Evolutionary conservation across 805 yeast species (phyloP), one percentile per base, ranked within the genome.

Genomic region (Gaillardinia entomophila): DNA sequence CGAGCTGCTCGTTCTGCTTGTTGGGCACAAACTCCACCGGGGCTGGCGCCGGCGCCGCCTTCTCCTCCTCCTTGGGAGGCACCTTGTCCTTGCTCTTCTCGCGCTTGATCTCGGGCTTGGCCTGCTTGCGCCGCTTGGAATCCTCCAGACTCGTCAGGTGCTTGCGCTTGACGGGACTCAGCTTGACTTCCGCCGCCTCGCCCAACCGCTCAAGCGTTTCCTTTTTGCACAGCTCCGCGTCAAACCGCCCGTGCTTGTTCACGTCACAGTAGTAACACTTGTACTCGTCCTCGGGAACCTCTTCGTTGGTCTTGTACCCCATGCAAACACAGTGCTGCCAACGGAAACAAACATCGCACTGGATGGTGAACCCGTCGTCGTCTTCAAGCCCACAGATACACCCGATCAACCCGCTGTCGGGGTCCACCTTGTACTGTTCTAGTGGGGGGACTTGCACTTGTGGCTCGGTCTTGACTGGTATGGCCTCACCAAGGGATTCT

Each of bases 291-390:
- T 87, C 96, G 0, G 96, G 96, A 0, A 79, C 94, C 31, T 82
- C 79, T 25, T 75, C 82, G 36, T 74, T 76, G 28, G 79, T 74
- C 28, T 67, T 67, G 36, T 84, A 85, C 6, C 82, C 82, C 75
- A 87, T 85, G 57, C 97, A 89, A n/a, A 75, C 68, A 17, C 92
- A 88, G 60, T 89, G 97, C 53, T 89, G 96, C 97, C 97, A 89
- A 40, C 95, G 75, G 55, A 75, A 80, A 56, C 97, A 89, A 22
- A 76, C 71, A 53, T 88, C 96, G 62, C 98, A 92, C 60, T 92
- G 97, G 40, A 92, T 84, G 16, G 95, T 89, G 49, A 86, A 82
- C 0, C 97, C 97, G 46, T 90, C 92, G 58, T 87, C 96, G 38
- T 86, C 94, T 36, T 78, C 84, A 45, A 69, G 79, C 1, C 79